These are phyloP conservation scores for Plasmodium knowlesi DNA, from an alignment of 169 alveolate genomes.

Conservation along the genomic window DNA sequence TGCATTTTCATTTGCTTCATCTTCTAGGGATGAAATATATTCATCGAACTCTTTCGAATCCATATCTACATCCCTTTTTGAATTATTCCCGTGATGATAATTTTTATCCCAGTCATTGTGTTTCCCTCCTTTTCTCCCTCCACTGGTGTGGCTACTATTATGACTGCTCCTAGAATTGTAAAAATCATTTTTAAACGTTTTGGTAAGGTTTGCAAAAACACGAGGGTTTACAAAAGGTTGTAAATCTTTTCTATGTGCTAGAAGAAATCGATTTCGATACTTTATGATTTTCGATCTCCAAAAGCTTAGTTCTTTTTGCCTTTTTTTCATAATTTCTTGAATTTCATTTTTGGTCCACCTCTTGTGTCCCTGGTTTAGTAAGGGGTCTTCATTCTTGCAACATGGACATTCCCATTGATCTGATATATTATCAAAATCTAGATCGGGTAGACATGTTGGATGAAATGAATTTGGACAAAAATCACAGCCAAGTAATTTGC, in stretches of 20 bases:
- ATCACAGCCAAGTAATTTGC: conserved; percentile 92
- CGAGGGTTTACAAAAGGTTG: conserved; percentile 87
- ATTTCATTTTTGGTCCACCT: conserved; percentile 90
- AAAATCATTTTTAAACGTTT: conserved; percentile 77
- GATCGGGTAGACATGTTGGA: conserved; percentile 88
- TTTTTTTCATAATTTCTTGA: conserved; percentile 85
- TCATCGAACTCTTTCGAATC: conserved; percentile 77
- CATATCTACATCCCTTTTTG: conserved; percentile 46
- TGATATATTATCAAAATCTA: conserved; percentile 88
- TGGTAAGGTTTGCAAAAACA: conserved; percentile 81
- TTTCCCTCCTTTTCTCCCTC: not conserved
- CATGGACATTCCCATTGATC: conserved; percentile 94
- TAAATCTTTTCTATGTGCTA: conserved; percentile 87
- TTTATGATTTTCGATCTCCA: conserved; percentile 85
- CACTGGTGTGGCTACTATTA: not conserved
- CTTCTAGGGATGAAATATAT: conserved; percentile 79
- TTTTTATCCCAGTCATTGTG: conserved; percentile 7
- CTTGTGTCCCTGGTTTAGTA: conserved; percentile 90
- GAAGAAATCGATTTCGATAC: conserved; percentile 85
- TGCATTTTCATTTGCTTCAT: conserved; percentile 83
- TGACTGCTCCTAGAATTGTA: conserved; percentile 16
- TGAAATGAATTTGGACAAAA: conserved; percentile 92
- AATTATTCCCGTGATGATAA: conserved; percentile 9
- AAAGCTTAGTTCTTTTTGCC: conserved; percentile 84
- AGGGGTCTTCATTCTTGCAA: conserved; percentile 92